Percentiles rank a stretch among this genome's conserved stretches.
Conservation (phyloP, 805 yeast genomes). For the Myxozyma udenii region DNA sequence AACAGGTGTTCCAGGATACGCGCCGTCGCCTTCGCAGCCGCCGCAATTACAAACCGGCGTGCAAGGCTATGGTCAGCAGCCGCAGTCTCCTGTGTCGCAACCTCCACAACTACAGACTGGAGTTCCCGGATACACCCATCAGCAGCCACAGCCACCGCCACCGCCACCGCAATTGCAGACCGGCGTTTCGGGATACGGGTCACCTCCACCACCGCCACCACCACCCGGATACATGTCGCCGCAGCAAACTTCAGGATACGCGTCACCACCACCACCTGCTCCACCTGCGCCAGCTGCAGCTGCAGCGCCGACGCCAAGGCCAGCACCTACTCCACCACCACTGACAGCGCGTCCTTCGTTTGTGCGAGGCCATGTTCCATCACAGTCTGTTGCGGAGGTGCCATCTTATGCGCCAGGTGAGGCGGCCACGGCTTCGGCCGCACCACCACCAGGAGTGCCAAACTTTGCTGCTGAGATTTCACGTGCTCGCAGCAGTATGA, state of each 20-base stretch:
- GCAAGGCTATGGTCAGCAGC: background rate
- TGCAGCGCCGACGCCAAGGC: background rate
- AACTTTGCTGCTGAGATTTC: constrained; percentile 40
- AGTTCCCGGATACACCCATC: constrained; percentile 4
- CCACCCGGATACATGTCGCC: constrained; percentile 10
- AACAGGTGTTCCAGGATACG: constrained; percentile 4
- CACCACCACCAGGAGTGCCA: constrained; percentile 22
- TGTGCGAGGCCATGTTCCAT: constrained; percentile 20
- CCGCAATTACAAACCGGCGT: constrained; percentile 4
- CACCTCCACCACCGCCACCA: constrained; percentile 25
- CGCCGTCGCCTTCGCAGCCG: constrained; percentile 1
- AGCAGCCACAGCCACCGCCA: constrained; percentile 9
- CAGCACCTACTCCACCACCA: constrained; percentile 5
- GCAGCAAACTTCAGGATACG: constrained; percentile 9
- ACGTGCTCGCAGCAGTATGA: constrained; percentile 11
- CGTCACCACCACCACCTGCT: constrained; percentile 6
- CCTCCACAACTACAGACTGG: background rate
- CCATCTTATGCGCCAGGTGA: background rate
- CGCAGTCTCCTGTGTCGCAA: constrained; percentile 1
- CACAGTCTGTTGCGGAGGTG: constrained; percentile 21
- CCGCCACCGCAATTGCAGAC: constrained; percentile 1
- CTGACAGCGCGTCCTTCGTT: constrained; percentile 2
- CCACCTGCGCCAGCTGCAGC: constrained; percentile 4
- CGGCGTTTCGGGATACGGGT: constrained; percentile 11
- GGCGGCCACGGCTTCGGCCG: constrained; percentile 7